Base-by-base conservation (phyloP, 257 asterid genomes). In the Cinchona pubescens region DNA sequence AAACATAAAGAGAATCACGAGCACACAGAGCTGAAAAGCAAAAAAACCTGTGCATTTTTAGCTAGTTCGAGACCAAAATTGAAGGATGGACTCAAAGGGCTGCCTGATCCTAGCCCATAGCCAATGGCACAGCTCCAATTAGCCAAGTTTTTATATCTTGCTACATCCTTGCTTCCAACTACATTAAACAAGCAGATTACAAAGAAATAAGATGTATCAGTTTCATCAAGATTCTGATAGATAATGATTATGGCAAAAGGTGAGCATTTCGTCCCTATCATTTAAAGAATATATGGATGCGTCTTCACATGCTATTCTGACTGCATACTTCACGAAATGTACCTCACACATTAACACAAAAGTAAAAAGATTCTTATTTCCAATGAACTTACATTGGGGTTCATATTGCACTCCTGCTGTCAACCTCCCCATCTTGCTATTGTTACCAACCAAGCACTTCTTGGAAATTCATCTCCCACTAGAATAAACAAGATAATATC, bases 91-190 rank as follows among this genome's bases (percentile, higher is more conserved):
- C 96, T 91, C 90, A 93, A 80, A 58, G 97, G 93, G 82, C 98
- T 91, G 78, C 93, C 95, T 45, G 95, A 93, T 79, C 98, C 98
- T 67, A 91, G 77, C 56, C 98, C 98, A 68, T 91, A 91, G 74
- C 97, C 96, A 55, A 93, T 76, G 60, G 98, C 95, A 84, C 96
- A 93, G 87, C 97, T 93, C 96, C 96, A 93, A 81, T 91, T 91
- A 25, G 85, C 92, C 73, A 91, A 84, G 90, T 91, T 86, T 74
- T 88, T 89, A 83, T 86, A 91, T 76, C 76, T 86, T 37, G 86
- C 81, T 46, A 61, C 83, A 68, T 79, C 91, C 85, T 86, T 87
- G 88, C 85, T 84, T 78, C 90, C 96, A 83, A 85, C 96, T 92
- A 74, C 74, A 77, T 71, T 79, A 70, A 35, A 72, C 48, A 35